These are phyloP conservation scores for Epichloe festucae DNA, from an alignment of 2,329 filamentous ascomycete species.

Conservation along the genomic window DNA sequence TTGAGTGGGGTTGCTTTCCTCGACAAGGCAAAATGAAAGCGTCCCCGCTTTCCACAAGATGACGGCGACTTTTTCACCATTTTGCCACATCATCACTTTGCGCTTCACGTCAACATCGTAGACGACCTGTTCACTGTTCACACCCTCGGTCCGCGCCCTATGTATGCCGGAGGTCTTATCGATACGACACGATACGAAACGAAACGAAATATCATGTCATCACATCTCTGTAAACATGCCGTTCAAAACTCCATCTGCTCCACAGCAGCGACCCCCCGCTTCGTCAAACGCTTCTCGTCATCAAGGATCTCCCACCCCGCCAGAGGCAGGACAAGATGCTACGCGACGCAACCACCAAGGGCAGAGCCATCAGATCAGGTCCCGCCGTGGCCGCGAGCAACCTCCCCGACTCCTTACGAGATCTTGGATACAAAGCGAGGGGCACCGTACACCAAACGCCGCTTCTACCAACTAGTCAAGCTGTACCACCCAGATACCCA, in stretches of 20 bases:
- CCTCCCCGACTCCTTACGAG: slow-evolving; percentile 72
- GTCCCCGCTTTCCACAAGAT: no score
- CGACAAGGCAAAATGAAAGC: no score
- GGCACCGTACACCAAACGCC: slow-evolving; percentile 65
- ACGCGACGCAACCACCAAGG: background rate
- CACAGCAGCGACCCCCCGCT: background rate
- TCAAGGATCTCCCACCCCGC: background rate
- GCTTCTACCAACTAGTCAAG: slow-evolving; percentile 87
- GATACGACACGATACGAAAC: no score
- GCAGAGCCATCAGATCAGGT: background rate
- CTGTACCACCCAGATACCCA: slow-evolving; percentile 81
- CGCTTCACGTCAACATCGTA: background rate
- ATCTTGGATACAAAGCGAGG: slow-evolving; percentile 52
- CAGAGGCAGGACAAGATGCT: background rate
- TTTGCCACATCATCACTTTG: background rate
- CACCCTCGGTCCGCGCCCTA: slow-evolving; percentile 6
- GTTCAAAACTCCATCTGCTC: background rate
- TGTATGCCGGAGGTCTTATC: no score
- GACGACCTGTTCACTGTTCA: background rate
- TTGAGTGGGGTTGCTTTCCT: background rate
- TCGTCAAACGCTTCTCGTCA: background rate
- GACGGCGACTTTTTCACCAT: no score
- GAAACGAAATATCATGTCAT: no score
- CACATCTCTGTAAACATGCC: background rate
- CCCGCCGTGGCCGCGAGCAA: slow-evolving; percentile 32